Base-by-base conservation (phyloP, 139 green algal genomes). In the Chlamydomonas applanata region DNA sequence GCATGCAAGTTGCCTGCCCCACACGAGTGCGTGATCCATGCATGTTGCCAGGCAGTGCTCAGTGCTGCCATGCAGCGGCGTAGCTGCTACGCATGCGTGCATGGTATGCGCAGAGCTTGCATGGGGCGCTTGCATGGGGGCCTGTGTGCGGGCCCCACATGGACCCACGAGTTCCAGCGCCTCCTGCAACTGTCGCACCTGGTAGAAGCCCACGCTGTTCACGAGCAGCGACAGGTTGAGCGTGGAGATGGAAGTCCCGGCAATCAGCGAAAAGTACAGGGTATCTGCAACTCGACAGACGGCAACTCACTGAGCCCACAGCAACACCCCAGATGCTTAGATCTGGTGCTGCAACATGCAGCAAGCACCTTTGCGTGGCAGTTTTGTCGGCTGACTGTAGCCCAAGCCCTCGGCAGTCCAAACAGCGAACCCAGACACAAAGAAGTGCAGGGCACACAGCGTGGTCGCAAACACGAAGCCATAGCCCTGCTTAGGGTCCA, bases 141-240 rank as follows among this genome's bases (percentile, higher is more conserved):
- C 40, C 7, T 49, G 40, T 7, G 40, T n/a, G n/a, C n/a, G n/a
- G n/a, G n/a, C n/a, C n/a, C n/a, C n/a, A n/a, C n/a, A n/a, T n/a
- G n/a, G n/a, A n/a, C n/a, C n/a, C n/a, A n/a, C n/a, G n/a, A n/a
- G n/a, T n/a, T n/a, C n/a, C n/a, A n/a, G n/a, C n/a, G n/a, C n/a
- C n/a, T n/a, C n/a, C n/a, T n/a, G 40, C 40, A 49, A 49, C 40
- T 49, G 16, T 25, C 68, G n/a, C 30, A 88, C 83, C 78, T 92
- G 87, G 65, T 92, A 93, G 40, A 92, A 91, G 0, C 83, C 83
- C 2, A 92, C 88, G 20, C 79, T 79, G 67, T 92, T 92, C 1
- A 91, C 56, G 22, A 91, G 82, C 33, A 92, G 71, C 0, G 81
- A 89, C 0, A 91, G 71, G 63, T 92, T 92, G 1, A 92, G 36